A percentile compares a stretch with the other conserved stretches of the same genome.
These are phyloP conservation scores for Bisporella sp. DNA, from an alignment of 2,329 filamentous ascomycete species.

Conservation along the genomic window DNA sequence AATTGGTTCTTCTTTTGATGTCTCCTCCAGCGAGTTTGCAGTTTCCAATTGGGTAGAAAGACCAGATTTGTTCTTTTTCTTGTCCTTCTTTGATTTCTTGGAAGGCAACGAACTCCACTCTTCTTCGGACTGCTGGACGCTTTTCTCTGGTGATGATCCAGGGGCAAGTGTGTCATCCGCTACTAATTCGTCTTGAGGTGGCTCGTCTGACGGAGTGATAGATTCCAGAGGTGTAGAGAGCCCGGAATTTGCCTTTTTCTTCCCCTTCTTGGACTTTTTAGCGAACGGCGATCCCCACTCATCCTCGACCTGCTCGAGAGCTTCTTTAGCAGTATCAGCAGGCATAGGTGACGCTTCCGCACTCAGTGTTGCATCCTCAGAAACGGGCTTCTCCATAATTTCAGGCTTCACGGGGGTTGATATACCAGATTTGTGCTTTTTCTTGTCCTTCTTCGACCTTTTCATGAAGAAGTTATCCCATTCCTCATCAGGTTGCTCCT, in stretches of 20 bases:
- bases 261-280: constrained; percentile 16
- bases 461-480: constrained; percentile 8
- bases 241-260: constrained; percentile 15
- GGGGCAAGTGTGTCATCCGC: no score
- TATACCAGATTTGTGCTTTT: constrained; percentile 13
- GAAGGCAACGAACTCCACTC: not conserved
- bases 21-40: not conserved
- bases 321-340: no score
- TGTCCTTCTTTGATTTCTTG: constrained; percentile 19
- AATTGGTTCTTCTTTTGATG: no score
- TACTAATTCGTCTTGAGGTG: no score
- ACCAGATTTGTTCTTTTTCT: constrained; percentile 13
- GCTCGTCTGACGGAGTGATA: not conserved
- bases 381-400: not conserved
- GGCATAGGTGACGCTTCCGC: no score
- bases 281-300: constrained; percentile 7
- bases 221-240: constrained; percentile 12
- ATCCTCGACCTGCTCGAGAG: not conserved
- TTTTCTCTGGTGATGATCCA: not conserved
- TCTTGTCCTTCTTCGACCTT: constrained; percentile 17
- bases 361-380: no score
- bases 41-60: not conserved
- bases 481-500: constrained; percentile 7
- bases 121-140: not conserved
- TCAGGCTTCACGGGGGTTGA: constrained; percentile 5